phyloP scores from a whole-genome alignment of 2,329 filamentous ascomycete genomes.

The Scleromitrula shiraiana region DNA sequence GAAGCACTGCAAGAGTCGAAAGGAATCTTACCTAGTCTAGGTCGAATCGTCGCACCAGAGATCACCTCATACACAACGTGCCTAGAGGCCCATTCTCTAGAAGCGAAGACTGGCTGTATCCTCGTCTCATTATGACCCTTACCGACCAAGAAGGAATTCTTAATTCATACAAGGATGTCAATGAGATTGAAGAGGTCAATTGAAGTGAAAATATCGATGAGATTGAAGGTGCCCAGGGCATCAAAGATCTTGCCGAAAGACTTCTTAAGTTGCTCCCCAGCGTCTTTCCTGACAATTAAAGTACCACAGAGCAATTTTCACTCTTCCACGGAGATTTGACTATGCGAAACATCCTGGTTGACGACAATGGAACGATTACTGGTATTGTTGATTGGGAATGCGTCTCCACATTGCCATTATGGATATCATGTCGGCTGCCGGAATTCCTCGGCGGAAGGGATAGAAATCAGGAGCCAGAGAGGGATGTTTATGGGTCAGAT shows the following conservation, averaged over 20 bases:
- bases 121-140: background rate
- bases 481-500: conserved; percentile 3
- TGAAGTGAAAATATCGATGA: conserved; percentile 23
- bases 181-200: conserved; percentile 30
- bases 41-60: background rate
- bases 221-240: conserved; percentile 28
- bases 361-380: conserved; percentile 31
- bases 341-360: conserved; percentile 34
- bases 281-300: conserved; percentile 26
- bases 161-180: conserved; percentile 11
- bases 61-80: conserved; percentile 1
- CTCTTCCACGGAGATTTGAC: conserved; percentile 34
- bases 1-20: background rate
- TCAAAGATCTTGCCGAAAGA: conserved; percentile 21
- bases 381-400: conserved; percentile 38
- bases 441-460: conserved; percentile 28
- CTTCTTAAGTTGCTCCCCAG: conserved; percentile 29
- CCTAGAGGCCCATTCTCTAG: conserved; percentile 6
- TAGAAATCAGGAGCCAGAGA: conserved; percentile 28
- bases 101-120: conserved; percentile 4
- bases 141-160: conserved; percentile 5
- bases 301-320: conserved; percentile 26
- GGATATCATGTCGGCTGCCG: conserved; percentile 31
- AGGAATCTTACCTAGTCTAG: background rate
- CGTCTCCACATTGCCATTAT: conserved; percentile 34